phyloP scores from a whole-genome alignment of 2,329 filamentous ascomycete genomes.

The Beauveria asiatica region DNA sequence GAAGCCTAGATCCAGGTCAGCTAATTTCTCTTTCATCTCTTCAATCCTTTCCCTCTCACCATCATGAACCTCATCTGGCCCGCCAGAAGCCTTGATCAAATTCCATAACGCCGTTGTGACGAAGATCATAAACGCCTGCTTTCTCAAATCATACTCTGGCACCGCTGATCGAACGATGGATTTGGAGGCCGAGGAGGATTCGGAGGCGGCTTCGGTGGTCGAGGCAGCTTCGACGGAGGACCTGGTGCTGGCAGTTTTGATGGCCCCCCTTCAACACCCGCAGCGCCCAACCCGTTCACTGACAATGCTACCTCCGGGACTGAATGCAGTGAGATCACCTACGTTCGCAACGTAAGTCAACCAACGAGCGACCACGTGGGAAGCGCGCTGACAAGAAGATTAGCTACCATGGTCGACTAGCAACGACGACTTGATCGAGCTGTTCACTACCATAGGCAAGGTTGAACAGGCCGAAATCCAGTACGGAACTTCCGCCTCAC shows the following conservation, averaged over 20 bases:
- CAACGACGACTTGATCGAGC: slow-evolving; percentile 92
- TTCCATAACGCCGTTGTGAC: too few relatives aligned
- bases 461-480: slow-evolving; percentile 99
- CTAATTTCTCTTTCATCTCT: too few relatives aligned
- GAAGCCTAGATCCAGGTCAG: too few relatives aligned
- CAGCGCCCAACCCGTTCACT: slow-evolving; percentile 81
- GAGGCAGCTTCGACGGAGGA: slow-evolving; percentile 40
- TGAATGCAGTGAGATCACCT: slow-evolving; percentile 77
- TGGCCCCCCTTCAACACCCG: slow-evolving; percentile 36
- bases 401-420: slow-evolving; percentile 98
- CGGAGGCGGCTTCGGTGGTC: slow-evolving; percentile 39
- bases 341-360: slow-evolving; percentile 85
- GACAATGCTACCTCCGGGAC: slow-evolving; percentile 83
- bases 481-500: too few relatives aligned
- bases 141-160: too few relatives aligned
- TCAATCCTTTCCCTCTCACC: too few relatives aligned
- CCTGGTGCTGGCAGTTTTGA: slow-evolving; percentile 35
- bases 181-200: slow-evolving; percentile 45
- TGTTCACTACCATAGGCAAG: slow-evolving; percentile 96
- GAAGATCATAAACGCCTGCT: too few relatives aligned
- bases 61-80: too few relatives aligned
- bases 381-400: neutral
- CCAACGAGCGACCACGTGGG: neutral
- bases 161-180: too few relatives aligned
- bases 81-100: too few relatives aligned